Percentiles rank a stretch among this genome's conserved stretches.
These are phyloP conservation scores for Cryptosporidium viatorum DNA, from an alignment of 169 alveolate genomes.

Conservation along the genomic window DNA sequence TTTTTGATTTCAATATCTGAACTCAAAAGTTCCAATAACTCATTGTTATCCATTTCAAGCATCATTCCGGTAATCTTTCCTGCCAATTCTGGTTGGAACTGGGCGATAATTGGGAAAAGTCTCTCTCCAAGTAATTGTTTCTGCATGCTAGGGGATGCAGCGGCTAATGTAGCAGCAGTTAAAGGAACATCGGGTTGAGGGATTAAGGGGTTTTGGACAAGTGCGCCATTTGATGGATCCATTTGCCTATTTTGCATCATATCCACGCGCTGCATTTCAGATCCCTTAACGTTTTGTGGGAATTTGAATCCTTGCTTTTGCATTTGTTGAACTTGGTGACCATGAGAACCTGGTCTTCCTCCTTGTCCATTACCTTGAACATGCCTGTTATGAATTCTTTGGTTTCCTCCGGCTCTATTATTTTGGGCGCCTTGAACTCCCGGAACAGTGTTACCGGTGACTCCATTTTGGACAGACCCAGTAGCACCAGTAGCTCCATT, in stretches of 20 bases:
- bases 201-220: conserved; percentile 26
- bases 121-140: conserved; percentile 95
- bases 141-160: conserved; percentile 90
- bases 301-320: conserved; percentile 62
- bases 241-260: conserved; percentile 59
- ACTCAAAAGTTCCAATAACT: conserved; percentile 90
- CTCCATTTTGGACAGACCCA: conserved; percentile 28
- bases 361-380: conserved; percentile 39
- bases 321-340: conserved; percentile 27
- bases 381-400: conserved; percentile 59
- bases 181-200: conserved; percentile 75
- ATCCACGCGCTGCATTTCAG: conserved; percentile 42
- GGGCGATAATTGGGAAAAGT: conserved; percentile 91
- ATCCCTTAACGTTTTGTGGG: conserved; percentile 44
- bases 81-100: conserved; percentile 92
- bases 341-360: conserved; percentile 64
- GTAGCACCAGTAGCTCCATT: conserved; percentile 21
- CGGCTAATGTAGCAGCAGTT: conserved; percentile 87
- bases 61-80: conserved; percentile 96
- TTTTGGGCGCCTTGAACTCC: conserved; percentile 41
- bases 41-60: conserved; percentile 96
- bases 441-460: conserved; percentile 28
- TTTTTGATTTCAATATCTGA: conserved; percentile 90
- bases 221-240: conserved; percentile 43
- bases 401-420: conserved; percentile 53